Conservation (phyloP, 2,329 filamentous ascomycete genomes). For the Sarocladium kiliense region DNA sequence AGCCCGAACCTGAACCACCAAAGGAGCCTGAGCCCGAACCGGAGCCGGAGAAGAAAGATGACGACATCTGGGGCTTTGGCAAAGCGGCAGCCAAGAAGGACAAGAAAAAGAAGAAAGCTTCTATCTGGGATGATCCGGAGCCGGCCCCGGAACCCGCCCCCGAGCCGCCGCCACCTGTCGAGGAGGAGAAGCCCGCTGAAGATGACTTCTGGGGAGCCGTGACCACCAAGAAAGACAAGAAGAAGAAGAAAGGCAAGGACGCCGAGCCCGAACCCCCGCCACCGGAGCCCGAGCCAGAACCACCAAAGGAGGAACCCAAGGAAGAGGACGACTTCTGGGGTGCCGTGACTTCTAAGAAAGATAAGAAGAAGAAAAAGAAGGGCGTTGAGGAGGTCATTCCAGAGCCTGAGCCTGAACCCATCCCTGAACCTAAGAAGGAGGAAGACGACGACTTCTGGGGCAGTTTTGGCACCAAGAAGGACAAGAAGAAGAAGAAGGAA, state of each 20-base stretch:
- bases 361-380: slow-evolving; percentile 23
- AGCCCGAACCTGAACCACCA: slow-evolving; percentile 18
- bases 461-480: slow-evolving; percentile 22
- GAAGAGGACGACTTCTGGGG: slow-evolving; percentile 17
- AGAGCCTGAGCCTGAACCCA: slow-evolving; percentile 12
- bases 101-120: slow-evolving; percentile 15
- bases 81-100: slow-evolving; percentile 18
- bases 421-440: slow-evolving; percentile 9
- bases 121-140: neutral
- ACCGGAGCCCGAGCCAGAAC: slow-evolving; percentile 11
- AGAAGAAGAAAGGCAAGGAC: slow-evolving; percentile 19
- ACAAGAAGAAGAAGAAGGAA: slow-evolving; percentile 21
- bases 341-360: slow-evolving; percentile 23
- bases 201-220: slow-evolving; percentile 16
- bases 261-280: slow-evolving; percentile 11
- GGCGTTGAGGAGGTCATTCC: neutral
- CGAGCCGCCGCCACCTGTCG: slow-evolving; percentile 14
- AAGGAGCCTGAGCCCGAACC: slow-evolving; percentile 15
- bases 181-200: slow-evolving; percentile 14
- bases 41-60: slow-evolving; percentile 22
- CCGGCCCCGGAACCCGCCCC: slow-evolving; percentile 3
- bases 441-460: slow-evolving; percentile 20
- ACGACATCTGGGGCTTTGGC: slow-evolving; percentile 24
- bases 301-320: slow-evolving; percentile 12
- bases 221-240: slow-evolving; percentile 26